phyloP scores from a whole-genome alignment of 352 stramenopile genomes.

The Phytophthora podocarpi region DNA sequence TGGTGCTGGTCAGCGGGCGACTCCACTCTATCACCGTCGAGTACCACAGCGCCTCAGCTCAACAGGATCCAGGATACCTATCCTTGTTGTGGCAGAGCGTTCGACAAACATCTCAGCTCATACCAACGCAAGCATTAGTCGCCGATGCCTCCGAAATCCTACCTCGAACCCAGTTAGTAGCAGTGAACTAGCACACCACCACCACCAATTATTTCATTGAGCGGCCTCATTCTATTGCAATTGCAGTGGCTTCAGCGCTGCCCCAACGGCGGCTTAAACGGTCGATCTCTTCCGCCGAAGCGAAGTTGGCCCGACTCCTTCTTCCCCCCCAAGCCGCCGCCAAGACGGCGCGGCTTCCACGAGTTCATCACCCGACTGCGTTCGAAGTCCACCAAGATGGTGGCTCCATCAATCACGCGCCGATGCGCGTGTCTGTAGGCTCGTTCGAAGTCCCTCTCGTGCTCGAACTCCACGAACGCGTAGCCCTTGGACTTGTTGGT shows the following conservation, averaged over 20 bases:
- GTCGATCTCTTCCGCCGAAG: slow-evolving; percentile 78
- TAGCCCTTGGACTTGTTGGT: slow-evolving; percentile 76
- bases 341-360: slow-evolving; percentile 84
- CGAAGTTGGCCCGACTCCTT: slow-evolving; percentile 86
- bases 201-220: neutral
- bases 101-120: slow-evolving; percentile 14
- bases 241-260: neutral
- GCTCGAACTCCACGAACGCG: slow-evolving; percentile 77
- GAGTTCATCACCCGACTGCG: slow-evolving; percentile 76
- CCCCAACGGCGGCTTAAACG: slow-evolving; percentile 56
- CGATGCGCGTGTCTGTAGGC: slow-evolving; percentile 67
- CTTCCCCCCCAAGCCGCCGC: slow-evolving; percentile 71
- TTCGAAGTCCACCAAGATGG: slow-evolving; percentile 81
- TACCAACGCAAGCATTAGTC: slow-evolving; percentile 21
- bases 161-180: slow-evolving; percentile 26
- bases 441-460: slow-evolving; percentile 55
- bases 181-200: slow-evolving; percentile 10
- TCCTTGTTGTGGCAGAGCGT: slow-evolving; percentile 27
- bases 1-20: slow-evolving; percentile 32
- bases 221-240: neutral
- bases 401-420: slow-evolving; percentile 58
- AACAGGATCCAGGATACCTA: slow-evolving; percentile 18
- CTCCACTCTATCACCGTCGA: slow-evolving; percentile 55
- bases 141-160: slow-evolving; percentile 27
- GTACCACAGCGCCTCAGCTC: slow-evolving; percentile 37